Conservation (phyloP, 2,329 filamentous ascomycete genomes). For the Fusarium odoratissimum region DNA sequence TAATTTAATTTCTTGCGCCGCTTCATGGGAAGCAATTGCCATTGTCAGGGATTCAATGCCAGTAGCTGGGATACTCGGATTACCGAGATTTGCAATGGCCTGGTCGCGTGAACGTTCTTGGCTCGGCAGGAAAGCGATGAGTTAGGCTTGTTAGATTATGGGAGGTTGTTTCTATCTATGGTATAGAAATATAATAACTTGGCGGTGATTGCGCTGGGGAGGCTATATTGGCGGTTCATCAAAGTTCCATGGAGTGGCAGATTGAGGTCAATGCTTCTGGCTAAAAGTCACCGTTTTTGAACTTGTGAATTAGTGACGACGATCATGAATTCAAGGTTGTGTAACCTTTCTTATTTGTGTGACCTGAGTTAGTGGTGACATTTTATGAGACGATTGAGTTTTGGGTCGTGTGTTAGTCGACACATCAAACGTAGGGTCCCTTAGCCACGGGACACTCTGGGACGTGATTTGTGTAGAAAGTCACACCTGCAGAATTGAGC, state of each 20-base stretch:
- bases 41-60: slow-evolving; percentile 9
- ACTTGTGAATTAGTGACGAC: slow-evolving; percentile 10
- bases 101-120: slow-evolving; percentile 10
- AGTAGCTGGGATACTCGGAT: slow-evolving; percentile 26
- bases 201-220: slow-evolving; percentile 24
- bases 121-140: neutral
- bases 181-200: slow-evolving; percentile 3
- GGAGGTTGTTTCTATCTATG: slow-evolving; percentile 40
- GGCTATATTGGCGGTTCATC: slow-evolving; percentile 6
- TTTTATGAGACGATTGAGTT: slow-evolving; percentile 23
- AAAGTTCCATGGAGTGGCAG: slow-evolving; percentile 5
- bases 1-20: slow-evolving; percentile 4
- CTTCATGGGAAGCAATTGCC: slow-evolving; percentile 6
- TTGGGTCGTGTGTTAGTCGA: slow-evolving; percentile 18
- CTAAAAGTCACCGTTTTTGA: slow-evolving; percentile 1
- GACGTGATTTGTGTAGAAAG: slow-evolving; percentile 38
- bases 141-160: neutral
- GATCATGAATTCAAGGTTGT: neutral
- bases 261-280: slow-evolving; percentile 23
- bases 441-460: slow-evolving; percentile 31
- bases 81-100: slow-evolving; percentile 42
- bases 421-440: slow-evolving; percentile 10
- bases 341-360: neutral
- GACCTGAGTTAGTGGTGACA: slow-evolving; percentile 11
- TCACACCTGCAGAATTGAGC: slow-evolving; percentile 15